Conservation (phyloP, 202 grass and related monocot genomes). For the Bolboschoenoplectus hybrid region DNA sequence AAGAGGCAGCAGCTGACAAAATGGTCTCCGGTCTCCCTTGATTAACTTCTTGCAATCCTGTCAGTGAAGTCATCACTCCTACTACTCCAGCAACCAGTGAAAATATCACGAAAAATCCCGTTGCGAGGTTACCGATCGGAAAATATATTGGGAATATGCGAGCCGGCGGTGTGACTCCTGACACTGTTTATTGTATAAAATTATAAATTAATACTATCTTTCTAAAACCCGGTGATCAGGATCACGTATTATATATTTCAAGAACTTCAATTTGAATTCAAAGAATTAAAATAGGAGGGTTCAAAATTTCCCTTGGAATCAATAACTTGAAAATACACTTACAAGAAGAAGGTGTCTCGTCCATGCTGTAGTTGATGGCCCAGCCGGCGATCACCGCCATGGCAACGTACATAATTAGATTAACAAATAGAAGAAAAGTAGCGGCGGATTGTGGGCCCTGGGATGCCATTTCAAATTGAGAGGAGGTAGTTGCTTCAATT, state of each 20-base stretch:
- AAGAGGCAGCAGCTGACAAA: conserved; percentile 64
- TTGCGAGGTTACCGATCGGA: conserved; percentile 90
- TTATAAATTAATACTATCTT: not conserved
- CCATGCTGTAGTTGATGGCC: conserved; percentile 88
- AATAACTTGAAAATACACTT: conserved; percentile 31
- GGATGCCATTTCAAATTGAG: conserved; percentile 52
- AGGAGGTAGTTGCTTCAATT: conserved; percentile 25
- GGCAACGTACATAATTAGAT: conserved; percentile 78
- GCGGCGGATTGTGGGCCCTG: conserved; percentile 41
- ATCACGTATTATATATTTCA: not conserved
- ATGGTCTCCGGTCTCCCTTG: conserved; percentile 44
- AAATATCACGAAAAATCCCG: conserved; percentile 96
- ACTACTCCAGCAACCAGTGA: conserved; percentile 63
- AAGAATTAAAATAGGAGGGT: not conserved
- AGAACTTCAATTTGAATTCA: not conserved
- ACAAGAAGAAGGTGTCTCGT: conserved; percentile 60
- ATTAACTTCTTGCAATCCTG: conserved; percentile 68
- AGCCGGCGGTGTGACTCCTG: conserved; percentile 46
- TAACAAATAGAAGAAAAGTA: conserved; percentile 65
- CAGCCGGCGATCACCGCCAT: conserved; percentile 78
- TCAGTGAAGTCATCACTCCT: conserved; percentile 77
- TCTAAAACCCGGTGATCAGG: not conserved
- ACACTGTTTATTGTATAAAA: conserved; percentile 45
- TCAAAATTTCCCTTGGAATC: not conserved
- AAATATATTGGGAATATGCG: conserved; percentile 94